Conservation (phyloP, 768 basidiomycete species). For the Xanthoconium purpureum region DNA sequence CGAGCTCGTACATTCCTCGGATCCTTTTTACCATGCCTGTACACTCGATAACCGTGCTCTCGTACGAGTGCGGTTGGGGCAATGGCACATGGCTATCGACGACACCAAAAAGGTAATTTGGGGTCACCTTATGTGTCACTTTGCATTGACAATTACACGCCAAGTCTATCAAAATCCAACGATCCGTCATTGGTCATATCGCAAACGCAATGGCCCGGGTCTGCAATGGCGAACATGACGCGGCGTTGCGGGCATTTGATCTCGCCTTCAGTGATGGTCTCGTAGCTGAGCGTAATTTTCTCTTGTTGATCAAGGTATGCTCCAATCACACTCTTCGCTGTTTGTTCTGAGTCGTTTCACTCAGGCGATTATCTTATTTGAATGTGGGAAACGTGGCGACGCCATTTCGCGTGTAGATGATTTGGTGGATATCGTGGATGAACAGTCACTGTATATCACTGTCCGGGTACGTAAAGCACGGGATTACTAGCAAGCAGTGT, state of each 20-base stretch:
- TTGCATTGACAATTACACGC: not conserved
- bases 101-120: conserved; percentile 6
- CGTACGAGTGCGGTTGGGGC: not conserved
- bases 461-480: not conserved
- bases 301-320: conserved; percentile 14
- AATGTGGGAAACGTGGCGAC: not conserved
- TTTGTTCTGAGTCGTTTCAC: not conserved
- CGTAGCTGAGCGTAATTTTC: not conserved
- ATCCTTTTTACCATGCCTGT: not conserved
- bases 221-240: not conserved
- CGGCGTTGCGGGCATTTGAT: conserved; percentile 4
- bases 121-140: not conserved
- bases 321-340: not conserved
- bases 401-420: conserved; percentile 7
- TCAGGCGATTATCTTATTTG: conserved; percentile 5
- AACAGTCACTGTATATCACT: not conserved
- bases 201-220: not conserved
- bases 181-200: not conserved
- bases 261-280: conserved; percentile 1
- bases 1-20: not conserved
- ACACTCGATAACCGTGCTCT: conserved; percentile 1
- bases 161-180: not conserved
- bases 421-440: not conserved
- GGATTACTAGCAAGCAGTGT: not conserved
- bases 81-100: not conserved